A percentile compares a stretch with the other conserved stretches of the same genome.
Conservation (phyloP, 176 grass and related monocot genomes). For the Alloteropsis semialata region DNA sequence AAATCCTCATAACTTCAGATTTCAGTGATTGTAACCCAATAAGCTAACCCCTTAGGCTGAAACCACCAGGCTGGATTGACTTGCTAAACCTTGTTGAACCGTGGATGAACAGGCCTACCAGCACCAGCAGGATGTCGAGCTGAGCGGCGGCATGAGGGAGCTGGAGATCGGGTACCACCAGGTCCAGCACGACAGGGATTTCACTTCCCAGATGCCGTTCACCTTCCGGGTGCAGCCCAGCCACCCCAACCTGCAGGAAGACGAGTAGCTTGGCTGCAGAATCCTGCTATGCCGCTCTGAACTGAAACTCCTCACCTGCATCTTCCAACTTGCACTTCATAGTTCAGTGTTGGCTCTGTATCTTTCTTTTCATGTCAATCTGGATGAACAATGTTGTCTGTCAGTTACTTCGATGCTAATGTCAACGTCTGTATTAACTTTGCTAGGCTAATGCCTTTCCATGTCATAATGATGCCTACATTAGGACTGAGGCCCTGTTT, state of each 20-base stretch:
- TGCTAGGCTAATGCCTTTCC: neutral
- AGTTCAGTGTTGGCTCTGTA: neutral
- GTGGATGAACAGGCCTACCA: conserved; percentile 10
- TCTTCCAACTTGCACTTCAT: conserved; percentile 8
- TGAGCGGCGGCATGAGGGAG: conserved; percentile 62
- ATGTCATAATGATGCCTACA: neutral
- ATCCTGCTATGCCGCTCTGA: neutral
- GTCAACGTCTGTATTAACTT: neutral
- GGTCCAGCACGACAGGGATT: conserved; percentile 63
- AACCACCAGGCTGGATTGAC: too few species aligned
- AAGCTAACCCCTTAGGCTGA: too few species aligned
- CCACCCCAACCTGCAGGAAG: conserved; percentile 87
- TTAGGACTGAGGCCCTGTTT: neutral
- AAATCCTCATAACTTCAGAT: neutral
- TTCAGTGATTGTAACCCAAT: neutral
- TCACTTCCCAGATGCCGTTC: conserved; percentile 74
- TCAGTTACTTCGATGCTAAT: neutral
- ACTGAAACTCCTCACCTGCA: conserved; percentile 29
- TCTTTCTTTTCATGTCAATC: conserved; percentile 29
- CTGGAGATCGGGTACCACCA: conserved; percentile 71
- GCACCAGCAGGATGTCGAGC: conserved; percentile 67
- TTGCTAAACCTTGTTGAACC: neutral
- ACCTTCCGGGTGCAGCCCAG: conserved; percentile 82
- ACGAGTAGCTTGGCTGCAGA: conserved; percentile 29
- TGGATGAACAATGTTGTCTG: conserved; percentile 17